phyloP scores from a whole-genome alignment of 805 yeast species.

The Candida koratica region DNA sequence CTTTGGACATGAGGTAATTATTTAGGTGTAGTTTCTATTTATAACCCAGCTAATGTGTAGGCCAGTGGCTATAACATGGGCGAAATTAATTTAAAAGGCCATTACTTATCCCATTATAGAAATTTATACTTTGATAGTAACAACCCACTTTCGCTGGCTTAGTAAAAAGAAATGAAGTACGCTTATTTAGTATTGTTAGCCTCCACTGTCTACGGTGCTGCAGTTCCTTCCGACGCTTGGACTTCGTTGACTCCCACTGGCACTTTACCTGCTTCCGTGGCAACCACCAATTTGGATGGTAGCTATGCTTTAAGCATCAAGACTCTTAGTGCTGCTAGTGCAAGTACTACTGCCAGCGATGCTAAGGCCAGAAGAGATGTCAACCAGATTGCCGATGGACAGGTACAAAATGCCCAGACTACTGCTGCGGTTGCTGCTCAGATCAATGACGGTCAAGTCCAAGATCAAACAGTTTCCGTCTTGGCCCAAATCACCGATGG shows the following conservation, averaged over 20 bases:
- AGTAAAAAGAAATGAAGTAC: constrained; percentile 10
- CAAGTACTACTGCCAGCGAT: constrained; percentile 10
- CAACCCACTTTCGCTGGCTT: constrained; percentile 7
- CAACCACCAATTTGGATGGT: constrained; percentile 24
- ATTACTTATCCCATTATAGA: constrained; percentile 5
- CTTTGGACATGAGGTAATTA: background rate
- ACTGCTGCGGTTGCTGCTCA: constrained; percentile 22
- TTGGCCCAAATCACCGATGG: constrained; percentile 24
- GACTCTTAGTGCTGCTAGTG: constrained; percentile 20
- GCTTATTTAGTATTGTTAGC: constrained; percentile 5
- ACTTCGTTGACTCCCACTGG: constrained; percentile 29
- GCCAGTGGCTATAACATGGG: constrained; percentile 1
- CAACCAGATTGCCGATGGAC: constrained; percentile 47
- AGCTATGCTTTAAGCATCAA: constrained; percentile 31
- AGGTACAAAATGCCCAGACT: constrained; percentile 32
- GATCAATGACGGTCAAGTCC: constrained; percentile 34
- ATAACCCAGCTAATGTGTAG: constrained; percentile 1
- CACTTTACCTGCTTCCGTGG: constrained; percentile 18
- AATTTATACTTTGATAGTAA: constrained; percentile 1
- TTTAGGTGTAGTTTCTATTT: constrained; percentile 4
- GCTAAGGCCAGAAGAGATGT: constrained; percentile 14
- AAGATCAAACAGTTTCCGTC: constrained; percentile 15
- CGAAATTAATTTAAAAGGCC: constrained; percentile 1
- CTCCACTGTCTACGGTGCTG: constrained; percentile 10
- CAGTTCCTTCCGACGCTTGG: constrained; percentile 25